Base-by-base conservation (phyloP, 495 filamentous ascomycete species). In the Penicillium cinerascens region DNA sequence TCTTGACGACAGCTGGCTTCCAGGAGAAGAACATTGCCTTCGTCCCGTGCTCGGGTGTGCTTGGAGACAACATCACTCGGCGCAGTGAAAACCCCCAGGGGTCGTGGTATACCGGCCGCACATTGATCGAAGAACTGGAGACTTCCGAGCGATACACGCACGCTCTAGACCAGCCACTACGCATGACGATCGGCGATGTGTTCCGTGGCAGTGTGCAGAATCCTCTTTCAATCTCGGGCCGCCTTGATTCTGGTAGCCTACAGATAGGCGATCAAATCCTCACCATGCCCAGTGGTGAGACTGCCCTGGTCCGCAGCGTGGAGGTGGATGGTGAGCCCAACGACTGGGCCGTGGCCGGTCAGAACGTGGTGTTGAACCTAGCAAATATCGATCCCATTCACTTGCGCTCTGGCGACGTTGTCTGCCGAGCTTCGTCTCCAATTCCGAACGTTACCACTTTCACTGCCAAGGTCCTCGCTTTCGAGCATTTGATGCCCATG, bases 281-380 rank as follows among this genome's bases (percentile, higher is more conserved):
- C 13, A 78, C 85, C 7, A 87, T 92, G 74, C 93, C 93, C 0
- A 86, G 85, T 42, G 81, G 80, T 4, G 88, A 96, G 63, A 89
- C 80, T 36, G 89, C 88, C 4, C 80, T 77, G 25, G 78, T 97
- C 61, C 93, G 87, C 62, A 86, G 78, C 10, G 61, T 98, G 16
- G 86, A 91, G 55, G 79, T 90, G 16, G 85, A 92, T 55, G 78
- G 82, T 18, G 83, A 87, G 37, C 68, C 80, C 3, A 77, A 70
- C 10, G 89, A 96, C 51, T 98, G 91, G 91, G 93, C 91, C 4
- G 91, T 97, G n/a, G 93, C 92, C 2, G 92, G 95, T 13, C 91
- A 97, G 61, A 95, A 95, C 49, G 82, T 87, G 9, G 83, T 85
- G 2, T 69, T 98, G 17, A 87, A 95, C 61, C 78, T 98, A 47